Evolutionary conservation across 2,329 filamentous ascomycete genomes (phyloP), one percentile per base, ranked within the genome.

Genomic region (Talaromyces sp.): DNA sequence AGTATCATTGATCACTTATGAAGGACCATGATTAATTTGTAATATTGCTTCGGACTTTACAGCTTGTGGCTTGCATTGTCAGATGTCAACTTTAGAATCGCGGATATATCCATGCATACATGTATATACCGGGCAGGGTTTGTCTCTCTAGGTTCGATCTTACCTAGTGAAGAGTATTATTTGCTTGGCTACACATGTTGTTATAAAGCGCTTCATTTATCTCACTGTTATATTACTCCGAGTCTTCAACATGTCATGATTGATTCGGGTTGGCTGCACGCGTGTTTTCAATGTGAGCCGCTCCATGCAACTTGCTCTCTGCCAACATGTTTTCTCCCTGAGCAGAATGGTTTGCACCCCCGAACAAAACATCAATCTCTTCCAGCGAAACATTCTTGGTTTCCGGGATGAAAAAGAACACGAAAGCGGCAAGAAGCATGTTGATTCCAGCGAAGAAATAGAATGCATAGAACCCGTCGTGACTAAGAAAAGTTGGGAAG

Each of bases 401-500:
- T 39, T 59, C 57, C 6, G 57, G 57, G 11, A 82, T 71, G 59
- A 75, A 73, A 68, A 81, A 81, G 63, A 66, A 81, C 39, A 81
- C 79, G 57, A 80, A 82, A 35, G 72, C 37, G 13, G 73, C 75
- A n/a, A 82, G 74, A 39, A 80, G 61, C 62, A 81, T 69, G 65
- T 82, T 80, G 56, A 79, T 78, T 6, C 76, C 79, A 0, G 78
- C 78, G 58, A 82, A 81, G 74, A 82, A 79, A 69, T 81, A 81
- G 62, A 82, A 82, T 5, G 79, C 79, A 62, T 80, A 81, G 66
- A 81, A 82, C 15, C 79, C 78, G 52, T 75, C 75, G 65, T 86
- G 84, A 55, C 80, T 75, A 15, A 88, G 78, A 75, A 88, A 88
- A 11, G 79, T 81, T 11, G 85, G 85, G 77, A 88, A 88, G 77